Base-by-base conservation (phyloP, 1,139 yeast genomes). In the Blastobotrys persicus region DNA sequence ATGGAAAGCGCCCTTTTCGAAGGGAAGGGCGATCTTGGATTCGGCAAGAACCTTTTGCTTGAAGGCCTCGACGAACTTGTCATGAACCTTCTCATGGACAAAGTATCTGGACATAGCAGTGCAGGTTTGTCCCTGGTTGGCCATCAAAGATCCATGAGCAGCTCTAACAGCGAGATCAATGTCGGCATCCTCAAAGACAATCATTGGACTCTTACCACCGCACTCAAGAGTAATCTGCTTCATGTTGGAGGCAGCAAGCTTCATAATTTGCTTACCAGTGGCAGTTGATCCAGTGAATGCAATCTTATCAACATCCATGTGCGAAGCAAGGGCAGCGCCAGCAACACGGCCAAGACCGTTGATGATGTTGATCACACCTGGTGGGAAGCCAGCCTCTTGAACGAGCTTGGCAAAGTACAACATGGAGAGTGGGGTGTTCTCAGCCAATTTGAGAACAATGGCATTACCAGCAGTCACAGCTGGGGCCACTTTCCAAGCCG, bases 221-320 rank as follows among this genome's bases (percentile, higher is more conserved):
- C 85, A 81, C 73, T 85, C 94, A 64, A 85, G 77, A 38, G 92
- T 85, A 50, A 84, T 84, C 72, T 84, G 83, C 76, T 85, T 85
- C 69, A 85, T 73, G 70, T 81, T 81, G 42, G 85, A 76, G 40
- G 91, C 84, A 61, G 89, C 86, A 59, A 81, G 77, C 66, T 76
- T 78, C 88, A 86, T 80, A 59, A 86, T 83, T 60, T 72, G 74
- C 65, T 85, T 81, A 66, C 95, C 95, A 57, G 87, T 83, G 48
- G 82, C 85, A 50, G 95, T 87, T 20, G 94, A 85, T 59, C 95
- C 95, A 46, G 95, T 86, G 71, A 86, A 87, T 32, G 95, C 94
- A 64, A 87, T 76, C 76, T 86, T 87, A 71, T 81, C 81, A 63
- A 86, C 79, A 65, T 75, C 78, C 58, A 77, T 79, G 70, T 86